Conservation (phyloP, 805 yeast genomes). For the Candida suzukii region DNA sequence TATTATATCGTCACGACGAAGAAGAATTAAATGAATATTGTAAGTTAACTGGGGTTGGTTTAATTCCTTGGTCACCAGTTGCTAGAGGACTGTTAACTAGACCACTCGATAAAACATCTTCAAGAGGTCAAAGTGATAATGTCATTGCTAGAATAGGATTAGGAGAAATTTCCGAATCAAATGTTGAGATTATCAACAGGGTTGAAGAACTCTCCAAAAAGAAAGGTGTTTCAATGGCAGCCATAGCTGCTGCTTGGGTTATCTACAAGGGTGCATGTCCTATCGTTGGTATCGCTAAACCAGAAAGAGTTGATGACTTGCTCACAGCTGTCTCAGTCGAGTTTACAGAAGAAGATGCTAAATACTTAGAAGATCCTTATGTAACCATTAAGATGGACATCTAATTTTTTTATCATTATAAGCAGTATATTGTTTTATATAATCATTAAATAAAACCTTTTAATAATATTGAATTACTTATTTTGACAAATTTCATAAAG, state of each 20-base stretch:
- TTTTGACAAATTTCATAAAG: too few relatives aligned
- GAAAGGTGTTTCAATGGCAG: slow-evolving; percentile 44
- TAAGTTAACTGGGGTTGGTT: slow-evolving; percentile 41
- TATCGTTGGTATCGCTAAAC: slow-evolving; percentile 45
- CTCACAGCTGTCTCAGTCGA: slow-evolving; percentile 32
- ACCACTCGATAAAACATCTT: slow-evolving; percentile 23
- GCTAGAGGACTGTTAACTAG: slow-evolving; percentile 50
- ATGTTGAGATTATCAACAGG: slow-evolving; percentile 33
- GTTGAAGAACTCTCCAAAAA: slow-evolving; percentile 51
- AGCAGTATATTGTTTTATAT: too few relatives aligned
- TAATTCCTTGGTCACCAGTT: slow-evolving; percentile 57
- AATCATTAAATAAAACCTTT: too few relatives aligned
- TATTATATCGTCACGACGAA: slow-evolving; percentile 59
- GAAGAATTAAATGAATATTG: slow-evolving; percentile 55
- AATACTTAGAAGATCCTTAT: slow-evolving; percentile 30
- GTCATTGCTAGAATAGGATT: neutral
- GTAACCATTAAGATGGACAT: too few relatives aligned
- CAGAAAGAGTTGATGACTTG: slow-evolving; percentile 46
- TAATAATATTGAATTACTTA: too few relatives aligned
- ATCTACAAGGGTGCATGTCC: slow-evolving; percentile 45
- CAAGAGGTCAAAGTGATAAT: neutral
- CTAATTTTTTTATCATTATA: too few relatives aligned
- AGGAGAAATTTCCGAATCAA: slow-evolving; percentile 14
- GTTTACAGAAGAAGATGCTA: slow-evolving; percentile 29
- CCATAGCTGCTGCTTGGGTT: slow-evolving; percentile 49